These are phyloP conservation scores for Penicillium coprophilum DNA, from an alignment of 495 filamentous ascomycete genomes.

Conservation along the genomic window DNA sequence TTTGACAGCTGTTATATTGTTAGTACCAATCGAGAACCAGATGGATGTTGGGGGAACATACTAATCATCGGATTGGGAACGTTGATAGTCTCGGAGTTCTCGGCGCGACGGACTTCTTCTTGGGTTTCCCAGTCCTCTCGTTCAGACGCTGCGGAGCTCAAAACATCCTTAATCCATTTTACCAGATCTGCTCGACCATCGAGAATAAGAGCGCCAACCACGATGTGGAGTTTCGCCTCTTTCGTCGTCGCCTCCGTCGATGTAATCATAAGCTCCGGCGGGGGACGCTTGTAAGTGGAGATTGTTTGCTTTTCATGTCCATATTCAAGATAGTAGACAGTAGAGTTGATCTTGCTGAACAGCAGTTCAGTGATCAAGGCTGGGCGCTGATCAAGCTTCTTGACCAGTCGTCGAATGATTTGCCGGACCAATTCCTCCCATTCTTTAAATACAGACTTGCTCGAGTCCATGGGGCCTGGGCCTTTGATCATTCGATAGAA, in stretches of 20 bases:
- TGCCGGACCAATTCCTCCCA: constrained; percentile 91
- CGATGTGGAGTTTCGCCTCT: constrained; percentile 73
- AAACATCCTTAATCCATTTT: constrained; percentile 75
- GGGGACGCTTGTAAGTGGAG: constrained; percentile 54
- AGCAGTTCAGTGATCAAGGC: constrained; percentile 84
- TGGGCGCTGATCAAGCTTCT: constrained; percentile 80
- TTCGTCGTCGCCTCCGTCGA: constrained; percentile 55
- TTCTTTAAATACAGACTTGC: constrained; percentile 68
- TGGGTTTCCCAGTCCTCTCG: constrained; percentile 76
- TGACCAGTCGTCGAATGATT: constrained; percentile 68
- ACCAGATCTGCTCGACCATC: constrained; percentile 70
- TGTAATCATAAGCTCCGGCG: constrained; percentile 78
- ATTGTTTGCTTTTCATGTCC: constrained; percentile 81
- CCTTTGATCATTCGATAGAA: constrained; percentile 94
- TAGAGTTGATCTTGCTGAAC: constrained; percentile 87
- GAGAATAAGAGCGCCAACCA: constrained; percentile 73
- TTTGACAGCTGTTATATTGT: constrained; percentile 53
- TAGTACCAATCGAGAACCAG: constrained; percentile 13
- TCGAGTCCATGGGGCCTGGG: constrained; percentile 68
- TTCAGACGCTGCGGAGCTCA: constrained; percentile 67
- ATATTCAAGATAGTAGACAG: constrained; percentile 82
- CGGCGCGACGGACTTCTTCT: constrained; percentile 55
- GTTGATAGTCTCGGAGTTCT: constrained; percentile 39
- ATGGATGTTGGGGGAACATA: constrained; percentile 28
- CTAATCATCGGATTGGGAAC: constrained; percentile 42